Percentiles rank a stretch among this genome's conserved stretches.
Evolutionary conservation across 106 monocot genomes (phyloP).

Genomic region (Dioscorea zingiberensis): DNA sequence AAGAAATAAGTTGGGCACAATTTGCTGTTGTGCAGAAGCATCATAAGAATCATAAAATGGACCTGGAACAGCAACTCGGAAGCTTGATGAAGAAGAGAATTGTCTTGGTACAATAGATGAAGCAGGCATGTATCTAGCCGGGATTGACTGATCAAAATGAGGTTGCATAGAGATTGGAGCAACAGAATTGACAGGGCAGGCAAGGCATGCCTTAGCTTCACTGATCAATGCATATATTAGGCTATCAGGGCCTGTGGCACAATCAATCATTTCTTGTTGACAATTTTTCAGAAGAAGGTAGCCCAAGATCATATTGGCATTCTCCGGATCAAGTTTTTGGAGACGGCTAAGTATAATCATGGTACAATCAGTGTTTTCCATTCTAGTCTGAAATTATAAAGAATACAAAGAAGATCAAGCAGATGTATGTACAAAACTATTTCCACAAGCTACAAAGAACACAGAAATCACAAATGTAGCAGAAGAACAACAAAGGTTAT

Average conservation of each 20-base stretch:
- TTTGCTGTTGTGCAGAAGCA: conserved; percentile 4
- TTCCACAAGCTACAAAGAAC: neutral
- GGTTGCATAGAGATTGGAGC: conserved; percentile 2
- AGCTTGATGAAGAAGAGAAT: conserved; percentile 17
- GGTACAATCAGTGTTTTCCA: conserved; percentile 44
- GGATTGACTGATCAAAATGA: conserved; percentile 3
- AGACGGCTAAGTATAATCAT: conserved; percentile 37
- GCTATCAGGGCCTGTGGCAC: conserved; percentile 38
- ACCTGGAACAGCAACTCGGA: conserved; percentile 17
- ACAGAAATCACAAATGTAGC: neutral
- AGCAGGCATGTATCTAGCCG: neutral
- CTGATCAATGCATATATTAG: conserved; percentile 25
- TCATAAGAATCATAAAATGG: conserved; percentile 20
- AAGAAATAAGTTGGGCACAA: conserved; percentile 15
- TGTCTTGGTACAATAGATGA: conserved; percentile 3
- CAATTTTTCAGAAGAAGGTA: conserved; percentile 39
- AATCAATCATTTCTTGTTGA: conserved; percentile 36
- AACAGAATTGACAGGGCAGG: conserved; percentile 8
- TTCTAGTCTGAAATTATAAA: conserved; percentile 9
- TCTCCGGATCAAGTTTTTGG: conserved; percentile 48
- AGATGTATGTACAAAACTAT: neutral
- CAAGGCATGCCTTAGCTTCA: conserved; percentile 35
- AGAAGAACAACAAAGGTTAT: neutral
- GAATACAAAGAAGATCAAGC: neutral
- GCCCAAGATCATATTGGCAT: conserved; percentile 45